Evolutionary conservation across 148 eudicot genomes (phyloP).

Genomic region (Oxyria digyna): DNA sequence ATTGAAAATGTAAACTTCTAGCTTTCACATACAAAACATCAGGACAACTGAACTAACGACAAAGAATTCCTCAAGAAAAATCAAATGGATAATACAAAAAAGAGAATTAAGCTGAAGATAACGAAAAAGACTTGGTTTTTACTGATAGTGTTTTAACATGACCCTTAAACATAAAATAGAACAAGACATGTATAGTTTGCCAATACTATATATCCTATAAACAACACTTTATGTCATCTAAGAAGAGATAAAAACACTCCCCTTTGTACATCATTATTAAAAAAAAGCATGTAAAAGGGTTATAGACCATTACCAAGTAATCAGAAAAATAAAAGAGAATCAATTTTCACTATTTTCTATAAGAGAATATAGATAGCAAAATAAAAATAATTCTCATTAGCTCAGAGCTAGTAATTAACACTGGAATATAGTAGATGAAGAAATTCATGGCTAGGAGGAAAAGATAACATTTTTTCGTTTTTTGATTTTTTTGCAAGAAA

Average conservation of each 20-base stretch:
- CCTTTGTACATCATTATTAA: neutral
- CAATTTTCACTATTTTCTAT: neutral
- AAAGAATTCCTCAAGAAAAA: neutral
- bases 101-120: neutral
- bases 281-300: neutral
- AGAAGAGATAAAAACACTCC: constrained; percentile 7
- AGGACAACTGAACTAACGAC: neutral
- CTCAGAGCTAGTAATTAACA: neutral
- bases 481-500: neutral
- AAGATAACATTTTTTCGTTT: neutral
- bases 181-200: neutral
- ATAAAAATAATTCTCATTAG: neutral
- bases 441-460: constrained; percentile 4
- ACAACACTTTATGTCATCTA: neutral
- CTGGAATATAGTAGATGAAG: neutral
- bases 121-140: neutral
- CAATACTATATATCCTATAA: constrained; percentile 7
- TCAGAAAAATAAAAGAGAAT: neutral
- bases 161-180: neutral
- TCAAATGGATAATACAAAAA: too few species aligned
- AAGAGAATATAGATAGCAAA: neutral
- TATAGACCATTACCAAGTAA: neutral
- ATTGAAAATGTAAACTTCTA: neutral
- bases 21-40: neutral
- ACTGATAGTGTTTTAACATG: too few species aligned